These are phyloP conservation scores for Sistotremastrum niveocremeum DNA, from an alignment of 768 basidiomycete genomes.

Conservation along the genomic window DNA sequence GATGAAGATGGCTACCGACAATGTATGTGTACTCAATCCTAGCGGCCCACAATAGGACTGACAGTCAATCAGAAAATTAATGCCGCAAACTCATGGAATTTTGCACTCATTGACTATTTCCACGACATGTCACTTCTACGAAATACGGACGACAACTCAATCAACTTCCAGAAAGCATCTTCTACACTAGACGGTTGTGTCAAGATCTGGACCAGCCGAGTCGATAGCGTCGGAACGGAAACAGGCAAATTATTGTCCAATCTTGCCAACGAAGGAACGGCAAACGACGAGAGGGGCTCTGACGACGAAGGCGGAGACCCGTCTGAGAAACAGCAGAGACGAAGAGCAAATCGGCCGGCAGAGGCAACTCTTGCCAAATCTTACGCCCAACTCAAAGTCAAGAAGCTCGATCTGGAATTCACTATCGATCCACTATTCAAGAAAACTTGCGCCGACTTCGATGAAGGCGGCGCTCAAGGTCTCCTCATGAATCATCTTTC, in stretches of 20 bases:
- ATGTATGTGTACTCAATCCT: constrained; percentile 40
- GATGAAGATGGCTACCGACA: constrained; percentile 99
- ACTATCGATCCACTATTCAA: constrained; percentile 93
- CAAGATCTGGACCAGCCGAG: constrained; percentile 98
- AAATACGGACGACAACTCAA: constrained; percentile 86
- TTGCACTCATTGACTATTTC: constrained; percentile 97
- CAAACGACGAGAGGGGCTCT: constrained; percentile 46
- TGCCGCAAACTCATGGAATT: constrained; percentile 92
- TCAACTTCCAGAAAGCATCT: constrained; percentile 98
- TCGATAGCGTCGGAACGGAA: constrained; percentile 93
- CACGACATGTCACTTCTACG: constrained; percentile 94
- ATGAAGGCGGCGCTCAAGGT: constrained; percentile 94
- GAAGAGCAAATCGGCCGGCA: constrained; percentile 37
- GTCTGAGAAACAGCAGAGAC: constrained; percentile 33
- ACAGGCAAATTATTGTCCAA: constrained; percentile 92
- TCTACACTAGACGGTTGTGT: constrained; percentile 97
- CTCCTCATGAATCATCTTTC: constrained; percentile 92
- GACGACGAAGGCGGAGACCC: constrained; percentile 56
- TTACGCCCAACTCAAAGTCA: constrained; percentile 64
- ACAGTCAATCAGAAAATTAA: constrained; percentile 80
- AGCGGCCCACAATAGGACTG: background rate
- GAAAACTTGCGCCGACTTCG: constrained; percentile 97
- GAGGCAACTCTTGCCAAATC: constrained; percentile 87
- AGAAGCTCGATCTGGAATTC: constrained; percentile 93
- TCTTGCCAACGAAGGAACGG: constrained; percentile 52